Base-by-base conservation (phyloP, 805 yeast genomes). In the Pichia rugopelliculosa region DNA sequence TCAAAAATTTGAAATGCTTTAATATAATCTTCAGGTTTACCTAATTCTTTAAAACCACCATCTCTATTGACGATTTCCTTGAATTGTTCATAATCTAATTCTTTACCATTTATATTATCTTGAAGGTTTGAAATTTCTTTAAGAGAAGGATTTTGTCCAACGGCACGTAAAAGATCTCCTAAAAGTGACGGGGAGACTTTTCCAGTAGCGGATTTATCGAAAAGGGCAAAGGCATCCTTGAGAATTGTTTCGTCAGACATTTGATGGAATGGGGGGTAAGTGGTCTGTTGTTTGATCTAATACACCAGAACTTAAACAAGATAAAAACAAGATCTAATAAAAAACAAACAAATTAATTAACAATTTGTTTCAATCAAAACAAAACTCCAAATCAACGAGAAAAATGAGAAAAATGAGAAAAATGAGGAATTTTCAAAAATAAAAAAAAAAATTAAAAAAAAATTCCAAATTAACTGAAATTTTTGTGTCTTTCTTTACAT, bases 1-100 rank as follows among this genome's bases (percentile, higher is more conserved):
- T 93, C 99, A 59, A 93, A 93, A 6, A 93, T 97, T 71, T 93
- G 98, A 79, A 93, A 93, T 0, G 91, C 93, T 63, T 91, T 87
- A 62, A 93, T 80, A 68, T 91, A 93, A 66, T 93, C 99, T 67
- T 82, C 87, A 38, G 95, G 89, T 59, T 85, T 86, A 13, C 96
- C 96, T 50, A 87, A 76, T 37, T 88, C 81, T 67, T 84, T 84
- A 76, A 86, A 87, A 0, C 95, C 95, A 58, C 85, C 88, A 39
- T 93, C 95, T 68, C 96, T 80, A 67, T 82, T 82, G 56, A 87
- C 81, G 59, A 87, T 75, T 64, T 78, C 77, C 50, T 82, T 79
- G 67, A 85, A 88, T 15, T 87, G 79, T 50, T 82, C 90, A 56
- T 82, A 88, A 59, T 84, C 87, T 55, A 87, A 72, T 53, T 76